Conservation (phyloP, 805 yeast species). For the Candida odintsovae region DNA sequence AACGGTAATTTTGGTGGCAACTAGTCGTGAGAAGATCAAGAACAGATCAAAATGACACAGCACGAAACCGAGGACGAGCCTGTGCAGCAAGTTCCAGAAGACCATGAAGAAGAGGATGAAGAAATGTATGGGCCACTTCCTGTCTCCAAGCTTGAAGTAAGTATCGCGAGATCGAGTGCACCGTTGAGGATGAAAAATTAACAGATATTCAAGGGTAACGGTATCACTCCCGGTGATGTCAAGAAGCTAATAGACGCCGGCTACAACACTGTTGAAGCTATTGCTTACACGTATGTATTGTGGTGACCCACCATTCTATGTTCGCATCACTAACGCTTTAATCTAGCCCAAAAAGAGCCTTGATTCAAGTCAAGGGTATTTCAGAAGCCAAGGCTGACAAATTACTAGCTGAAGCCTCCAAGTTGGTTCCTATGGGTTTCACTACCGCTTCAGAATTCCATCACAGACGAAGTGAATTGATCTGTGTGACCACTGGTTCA, state of each 20-base stretch:
- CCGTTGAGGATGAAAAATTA: background rate
- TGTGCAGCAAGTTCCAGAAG: background rate
- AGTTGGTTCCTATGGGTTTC: conserved; percentile 91
- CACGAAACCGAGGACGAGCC: conserved; percentile 6
- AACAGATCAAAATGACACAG: conserved; percentile 8
- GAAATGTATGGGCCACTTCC: conserved; percentile 53
- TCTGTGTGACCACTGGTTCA: conserved; percentile 93
- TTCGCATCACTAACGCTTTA: conserved; percentile 4
- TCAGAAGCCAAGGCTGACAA: conserved; percentile 94
- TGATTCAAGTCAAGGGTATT: conserved; percentile 80
- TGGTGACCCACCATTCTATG: background rate
- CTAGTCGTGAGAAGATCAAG: background rate
- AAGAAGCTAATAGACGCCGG: conserved; percentile 79
- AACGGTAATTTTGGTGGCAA: conserved; percentile 1
- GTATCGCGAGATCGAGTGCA: conserved; percentile 4
- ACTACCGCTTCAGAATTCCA: conserved; percentile 96
- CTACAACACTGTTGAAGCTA: conserved; percentile 81
- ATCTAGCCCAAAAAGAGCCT: conserved; percentile 60
- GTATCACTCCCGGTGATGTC: conserved; percentile 75
- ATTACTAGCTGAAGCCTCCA: conserved; percentile 74
- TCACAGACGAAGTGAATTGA: conserved; percentile 80
- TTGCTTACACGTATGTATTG: conserved; percentile 66
- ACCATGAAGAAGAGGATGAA: conserved; percentile 42
- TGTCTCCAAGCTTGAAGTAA: conserved; percentile 39
- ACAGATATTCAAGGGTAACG: conserved; percentile 54